phyloP scores from a whole-genome alignment of 2,329 filamentous ascomycete species.

The Pseudohalonectria lignicola region DNA sequence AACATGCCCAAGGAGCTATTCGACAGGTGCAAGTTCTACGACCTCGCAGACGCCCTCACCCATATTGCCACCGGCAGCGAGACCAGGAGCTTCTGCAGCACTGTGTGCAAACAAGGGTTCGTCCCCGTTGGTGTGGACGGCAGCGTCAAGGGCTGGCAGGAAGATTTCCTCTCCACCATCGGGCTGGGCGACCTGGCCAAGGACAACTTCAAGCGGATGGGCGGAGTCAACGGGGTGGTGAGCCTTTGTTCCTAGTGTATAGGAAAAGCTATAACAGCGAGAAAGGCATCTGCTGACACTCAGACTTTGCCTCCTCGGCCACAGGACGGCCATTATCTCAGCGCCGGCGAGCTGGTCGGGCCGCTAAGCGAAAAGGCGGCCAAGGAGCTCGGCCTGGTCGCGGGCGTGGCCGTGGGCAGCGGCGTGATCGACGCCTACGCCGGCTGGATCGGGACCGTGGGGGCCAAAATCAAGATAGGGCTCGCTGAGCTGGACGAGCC shows the following conservation, averaged over 20 bases:
- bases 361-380: constrained; percentile 75
- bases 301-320: not conserved
- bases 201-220: constrained; percentile 86
- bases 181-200: constrained; percentile 76
- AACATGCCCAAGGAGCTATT: constrained; percentile 92
- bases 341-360: constrained; percentile 85
- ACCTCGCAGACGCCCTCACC: constrained; percentile 84
- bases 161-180: constrained; percentile 81
- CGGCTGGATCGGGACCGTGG: constrained; percentile 98
- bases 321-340: constrained; percentile 84
- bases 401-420: constrained; percentile 85
- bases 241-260: constrained; percentile 37
- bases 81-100: constrained; percentile 86
- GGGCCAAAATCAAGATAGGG: constrained; percentile 76
- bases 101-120: constrained; percentile 94
- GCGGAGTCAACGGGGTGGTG: constrained; percentile 90
- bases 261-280: not conserved
- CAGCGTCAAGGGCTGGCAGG: constrained; percentile 96
- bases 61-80: constrained; percentile 90
- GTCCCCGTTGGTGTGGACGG: constrained; percentile 96
- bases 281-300: not conserved
- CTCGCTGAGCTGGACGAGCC: constrained; percentile 56
- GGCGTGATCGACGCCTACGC: constrained; percentile 98
- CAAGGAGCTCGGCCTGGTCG: constrained; percentile 68
- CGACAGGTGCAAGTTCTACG: constrained; percentile 91